Evolutionary conservation across 1,284 basidiomycete species (phyloP), one percentile per base, ranked within the genome.

Genomic region (Golubevia pallescens): DNA sequence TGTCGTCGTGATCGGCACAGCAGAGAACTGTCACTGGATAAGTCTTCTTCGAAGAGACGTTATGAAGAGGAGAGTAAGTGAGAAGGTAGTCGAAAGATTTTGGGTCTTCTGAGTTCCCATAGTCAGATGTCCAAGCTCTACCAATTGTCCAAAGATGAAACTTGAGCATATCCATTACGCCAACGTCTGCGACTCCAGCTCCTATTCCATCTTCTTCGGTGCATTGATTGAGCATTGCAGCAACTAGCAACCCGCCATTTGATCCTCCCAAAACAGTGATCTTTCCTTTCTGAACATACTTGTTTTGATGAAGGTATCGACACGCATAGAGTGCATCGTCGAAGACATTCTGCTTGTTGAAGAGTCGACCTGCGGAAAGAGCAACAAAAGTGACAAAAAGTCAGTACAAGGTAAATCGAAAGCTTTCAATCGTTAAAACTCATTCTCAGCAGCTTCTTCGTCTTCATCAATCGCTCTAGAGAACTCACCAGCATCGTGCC

Each of bases 81-180:
- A n/a, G n/a, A n/a, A 93, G 92, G 86, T 92, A 93, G 86, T 93
- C 93, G 74, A 93, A 93, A 74, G 92, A 92, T 16, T 90, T 87
- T 1, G 92, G 87, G 65, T 90, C 87, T 70, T 91, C 89, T 3
- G 93, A 92, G 78, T 93, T 88, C n/a, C 93, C 93, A 74, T 91
- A 94, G 85, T 94, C 93, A 20, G 90, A 89, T 1, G 88, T 89
- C 93, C 93, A 95, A 1, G 91, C 91, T 66, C 89, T 88, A 55
- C 92, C 91, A 89, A 81, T 81, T 13, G 80, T 84, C 73, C 74
- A 84, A 7, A 4, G 3, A 10, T 38, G 34, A 10, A 38, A 38
- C 34, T 38, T 38, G 34, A 38, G 34, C 34, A 38, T 38, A 10
- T 38, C 13, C 42, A 48, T n/a, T n/a, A n/a, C n/a, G 16, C 82